Conservation (phyloP, 2,329 filamentous ascomycete species). For the Huntiella savannae region DNA sequence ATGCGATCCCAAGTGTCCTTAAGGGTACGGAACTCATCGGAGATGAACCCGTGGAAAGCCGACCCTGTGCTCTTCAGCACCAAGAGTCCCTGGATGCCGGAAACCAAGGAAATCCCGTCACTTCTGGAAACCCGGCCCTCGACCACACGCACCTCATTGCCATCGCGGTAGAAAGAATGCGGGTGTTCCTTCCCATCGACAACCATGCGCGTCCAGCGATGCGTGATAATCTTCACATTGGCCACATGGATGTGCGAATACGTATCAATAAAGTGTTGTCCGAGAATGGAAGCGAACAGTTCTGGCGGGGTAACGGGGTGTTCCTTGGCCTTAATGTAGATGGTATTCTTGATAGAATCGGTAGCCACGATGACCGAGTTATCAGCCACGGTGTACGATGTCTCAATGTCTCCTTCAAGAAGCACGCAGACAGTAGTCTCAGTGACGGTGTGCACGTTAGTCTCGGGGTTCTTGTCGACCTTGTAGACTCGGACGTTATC, state of each 20-base stretch:
- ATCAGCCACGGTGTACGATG: constrained; percentile 77
- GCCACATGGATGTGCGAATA: constrained; percentile 79
- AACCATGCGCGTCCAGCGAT: constrained; percentile 80
- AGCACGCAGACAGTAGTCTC: constrained; percentile 92
- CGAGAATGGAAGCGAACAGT: constrained; percentile 70
- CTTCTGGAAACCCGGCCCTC: constrained; percentile 47
- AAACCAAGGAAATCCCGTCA: constrained; percentile 54
- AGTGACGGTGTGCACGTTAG: constrained; percentile 64
- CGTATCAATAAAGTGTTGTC: constrained; percentile 69
- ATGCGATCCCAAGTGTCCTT: constrained; percentile 89
- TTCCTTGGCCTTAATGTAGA: constrained; percentile 88
- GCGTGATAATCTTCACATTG: constrained; percentile 62
- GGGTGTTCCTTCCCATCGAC: constrained; percentile 81
- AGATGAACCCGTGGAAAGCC: constrained; percentile 84
- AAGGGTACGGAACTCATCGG: constrained; percentile 84
- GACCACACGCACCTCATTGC: constrained; percentile 70
- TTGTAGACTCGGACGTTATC: constrained; percentile 98
- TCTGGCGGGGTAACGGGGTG: constrained; percentile 84
- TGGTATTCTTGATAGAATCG: constrained; percentile 95
- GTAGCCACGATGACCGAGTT: constrained; percentile 92
- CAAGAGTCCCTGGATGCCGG: constrained; percentile 60
- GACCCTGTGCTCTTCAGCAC: constrained; percentile 95
- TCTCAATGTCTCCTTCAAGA: constrained; percentile 80
- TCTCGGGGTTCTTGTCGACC: constrained; percentile 60
- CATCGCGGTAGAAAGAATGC: constrained; percentile 84